phyloP scores from a whole-genome alignment of 257 asterid genomes.

The Solanum peruvianum region DNA sequence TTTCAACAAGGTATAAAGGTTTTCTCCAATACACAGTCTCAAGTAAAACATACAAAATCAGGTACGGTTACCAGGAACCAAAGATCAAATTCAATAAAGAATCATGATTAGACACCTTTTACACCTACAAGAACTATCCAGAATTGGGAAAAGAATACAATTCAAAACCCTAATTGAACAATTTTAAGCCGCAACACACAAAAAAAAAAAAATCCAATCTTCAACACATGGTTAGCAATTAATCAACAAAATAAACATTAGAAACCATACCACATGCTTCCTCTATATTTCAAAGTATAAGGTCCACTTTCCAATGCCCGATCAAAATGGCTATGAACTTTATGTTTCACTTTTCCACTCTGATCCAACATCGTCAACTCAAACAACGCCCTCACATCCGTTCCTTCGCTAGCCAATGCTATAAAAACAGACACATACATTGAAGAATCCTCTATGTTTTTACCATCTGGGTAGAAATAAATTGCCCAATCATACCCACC shows the following conservation, averaged over 20 bases:
- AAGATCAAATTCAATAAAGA: not conserved
- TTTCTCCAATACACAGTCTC: not conserved
- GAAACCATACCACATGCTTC: conserved; percentile 84
- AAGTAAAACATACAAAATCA: not conserved
- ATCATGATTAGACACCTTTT: not conserved
- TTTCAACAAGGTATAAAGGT: too few species aligned
- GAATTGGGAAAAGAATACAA: not conserved
- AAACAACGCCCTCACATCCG: conserved; percentile 79
- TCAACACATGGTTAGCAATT: not conserved
- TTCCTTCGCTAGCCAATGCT: conserved; percentile 79
- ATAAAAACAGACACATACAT: conserved; percentile 66
- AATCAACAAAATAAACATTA: not conserved
- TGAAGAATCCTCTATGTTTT: conserved; percentile 66
- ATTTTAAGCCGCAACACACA: not conserved
- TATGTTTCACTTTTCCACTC: conserved; percentile 80
- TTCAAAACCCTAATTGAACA: not conserved
- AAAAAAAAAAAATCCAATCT: not conserved
- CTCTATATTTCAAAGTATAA: conserved; percentile 67
- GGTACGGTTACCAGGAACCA: not conserved
- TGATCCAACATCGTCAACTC: conserved; percentile 78
- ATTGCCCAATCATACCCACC: conserved; percentile 88
- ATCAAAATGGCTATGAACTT: conserved; percentile 86
- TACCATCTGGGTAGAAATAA: conserved; percentile 83
- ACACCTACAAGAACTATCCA: not conserved
- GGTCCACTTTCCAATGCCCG: conserved; percentile 89